phyloP scores from a whole-genome alignment of 257 asterid species.

The Solanum medicagineum region DNA sequence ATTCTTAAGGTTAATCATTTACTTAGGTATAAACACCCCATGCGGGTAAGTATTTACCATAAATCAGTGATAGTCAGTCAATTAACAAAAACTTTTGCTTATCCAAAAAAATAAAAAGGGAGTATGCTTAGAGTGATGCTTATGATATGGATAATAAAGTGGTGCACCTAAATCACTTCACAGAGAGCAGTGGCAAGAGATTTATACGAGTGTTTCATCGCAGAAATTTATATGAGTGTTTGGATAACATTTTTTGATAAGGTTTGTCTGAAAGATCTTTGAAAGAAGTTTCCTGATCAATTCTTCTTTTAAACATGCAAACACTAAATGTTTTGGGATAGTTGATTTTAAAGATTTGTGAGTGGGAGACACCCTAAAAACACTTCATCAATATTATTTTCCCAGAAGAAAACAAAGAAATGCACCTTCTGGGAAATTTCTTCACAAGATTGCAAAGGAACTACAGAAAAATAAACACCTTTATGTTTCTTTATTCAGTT shows the following conservation, averaged over 20 bases:
- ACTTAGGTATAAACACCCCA: background rate
- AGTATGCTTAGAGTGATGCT: background rate
- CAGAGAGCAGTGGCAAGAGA: background rate
- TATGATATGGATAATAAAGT: background rate
- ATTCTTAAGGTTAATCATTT: background rate
- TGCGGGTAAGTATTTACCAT: background rate
- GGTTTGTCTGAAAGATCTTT: background rate
- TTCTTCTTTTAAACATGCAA: background rate
- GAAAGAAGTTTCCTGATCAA: background rate
- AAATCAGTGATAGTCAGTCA: background rate
- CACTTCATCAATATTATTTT: background rate
- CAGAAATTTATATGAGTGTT: background rate
- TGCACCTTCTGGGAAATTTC: background rate
- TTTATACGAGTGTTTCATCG: too few relatives aligned
- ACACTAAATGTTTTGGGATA: background rate
- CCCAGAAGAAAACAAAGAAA: background rate
- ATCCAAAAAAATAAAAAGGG: background rate
- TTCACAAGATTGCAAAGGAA: background rate
- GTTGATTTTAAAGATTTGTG: background rate
- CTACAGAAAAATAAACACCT: background rate
- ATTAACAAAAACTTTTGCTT: background rate
- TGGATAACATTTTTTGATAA: background rate
- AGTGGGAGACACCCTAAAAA: background rate
- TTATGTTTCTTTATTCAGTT: background rate
- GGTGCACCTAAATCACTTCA: background rate